Base-by-base conservation (phyloP, 208 protist species). In the Trypanosoma vivax region DNA sequence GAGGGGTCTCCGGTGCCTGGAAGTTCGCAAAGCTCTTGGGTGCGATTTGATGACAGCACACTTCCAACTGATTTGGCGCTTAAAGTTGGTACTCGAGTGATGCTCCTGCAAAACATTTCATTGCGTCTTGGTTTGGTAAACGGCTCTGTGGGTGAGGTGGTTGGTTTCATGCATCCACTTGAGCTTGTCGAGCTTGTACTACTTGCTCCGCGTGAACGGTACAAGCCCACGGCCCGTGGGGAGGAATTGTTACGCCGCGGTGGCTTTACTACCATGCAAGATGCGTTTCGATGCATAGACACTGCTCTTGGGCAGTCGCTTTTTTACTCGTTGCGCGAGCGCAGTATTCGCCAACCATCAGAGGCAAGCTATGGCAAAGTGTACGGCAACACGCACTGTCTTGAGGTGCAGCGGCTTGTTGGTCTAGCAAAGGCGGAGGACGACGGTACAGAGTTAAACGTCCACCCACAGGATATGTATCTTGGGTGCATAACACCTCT, bases 101-200 rank as follows among this genome's bases (percentile, higher is more conserved):
- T 90, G 73, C 57, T 90, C 13, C 37, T 75, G 25, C 42, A 74
- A 34, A 93, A 93, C 63, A 58, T 93, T 40, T 68, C 73, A n/a
- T 45, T 73, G 21, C 55, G 45, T 19, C 16, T 75, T 14, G 59
- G 62, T n/a, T 68, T 93, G n/a, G 79, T 85, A 14, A 90, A 93
- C 60, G 85, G 85, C 3, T 70, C 63, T 11, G 72, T 88, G 5
- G 82, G 79, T 2, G 66, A 74, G 25, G 79, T 93, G 6, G 61
- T 56, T 0, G 81, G 79, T n/a, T 93, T 93, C 62, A 35, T 88
- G 23, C 73, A 85, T 52, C 79, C 83, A 3, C 41, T 85, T n/a
- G 79, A 91, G 52, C 49, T 85, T 45, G 28, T 76, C 10, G 72
- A 73, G 21, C 43, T 90, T 24, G 59, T 77, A 30, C 18, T 85